A percentile compares a stretch with the other conserved stretches of the same genome.
Evolutionary conservation across 176 grass and related monocot genomes (phyloP).

Genomic region (Cenchrus americanus): DNA sequence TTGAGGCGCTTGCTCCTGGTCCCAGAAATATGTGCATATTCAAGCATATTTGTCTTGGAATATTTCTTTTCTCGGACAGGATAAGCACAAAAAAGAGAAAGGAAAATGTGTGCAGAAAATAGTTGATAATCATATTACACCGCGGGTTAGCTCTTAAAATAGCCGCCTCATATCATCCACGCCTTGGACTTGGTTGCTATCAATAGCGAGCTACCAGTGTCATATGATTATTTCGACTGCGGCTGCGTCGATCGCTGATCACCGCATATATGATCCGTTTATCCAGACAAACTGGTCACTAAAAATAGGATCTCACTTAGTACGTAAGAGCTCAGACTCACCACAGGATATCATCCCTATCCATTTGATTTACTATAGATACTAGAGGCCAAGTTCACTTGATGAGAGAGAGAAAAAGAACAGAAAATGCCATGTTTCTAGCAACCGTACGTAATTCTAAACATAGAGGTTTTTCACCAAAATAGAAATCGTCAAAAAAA

Average conservation of each 20-base stretch:
- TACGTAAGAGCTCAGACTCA: slow-evolving; percentile 14
- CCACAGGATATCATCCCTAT: slow-evolving; percentile 35
- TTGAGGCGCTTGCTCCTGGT: too few species aligned
- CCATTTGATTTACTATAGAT: slow-evolving; percentile 52
- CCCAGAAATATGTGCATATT: too few species aligned
- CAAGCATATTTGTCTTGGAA: too few species aligned
- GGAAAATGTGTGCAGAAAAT: neutral
- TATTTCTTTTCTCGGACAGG: neutral
- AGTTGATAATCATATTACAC: neutral
- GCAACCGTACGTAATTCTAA: neutral
- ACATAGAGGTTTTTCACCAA: too few species aligned
- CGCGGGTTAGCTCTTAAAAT: slow-evolving; percentile 30
- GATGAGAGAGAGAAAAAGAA: neutral
- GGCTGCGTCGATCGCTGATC: slow-evolving; percentile 3
- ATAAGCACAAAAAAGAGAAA: neutral
- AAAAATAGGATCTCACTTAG: neutral
- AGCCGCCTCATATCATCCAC: slow-evolving; percentile 13
- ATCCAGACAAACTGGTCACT: slow-evolving; percentile 10
- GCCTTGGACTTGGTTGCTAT: slow-evolving; percentile 20
- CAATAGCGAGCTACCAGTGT: slow-evolving; percentile 13
- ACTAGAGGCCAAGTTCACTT: slow-evolving; percentile 30
- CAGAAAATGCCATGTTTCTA: neutral
- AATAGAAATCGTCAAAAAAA: too few species aligned
- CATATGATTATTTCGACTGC: neutral
- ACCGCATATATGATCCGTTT: neutral